Conservation (phyloP, 768 basidiomycete genomes). For the Astraeus odoratus region DNA sequence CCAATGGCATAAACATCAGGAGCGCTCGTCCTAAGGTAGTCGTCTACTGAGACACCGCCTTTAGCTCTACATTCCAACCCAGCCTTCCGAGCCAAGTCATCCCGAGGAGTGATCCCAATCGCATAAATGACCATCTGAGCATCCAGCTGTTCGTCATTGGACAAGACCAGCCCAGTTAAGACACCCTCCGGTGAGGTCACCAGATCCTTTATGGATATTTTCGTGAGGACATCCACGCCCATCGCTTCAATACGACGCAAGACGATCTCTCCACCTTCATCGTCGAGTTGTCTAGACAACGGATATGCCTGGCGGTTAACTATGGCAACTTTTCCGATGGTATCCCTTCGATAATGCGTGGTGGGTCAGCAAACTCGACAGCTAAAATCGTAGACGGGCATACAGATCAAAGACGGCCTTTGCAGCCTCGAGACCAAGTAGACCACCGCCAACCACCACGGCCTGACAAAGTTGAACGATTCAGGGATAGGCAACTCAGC, state of each 20-base stretch:
- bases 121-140: slow-evolving; percentile 58
- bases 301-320: slow-evolving; percentile 47
- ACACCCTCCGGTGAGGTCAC: slow-evolving; percentile 30
- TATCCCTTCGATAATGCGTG: slow-evolving; percentile 11
- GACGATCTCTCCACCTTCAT: slow-evolving; percentile 54
- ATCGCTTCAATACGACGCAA: slow-evolving; percentile 51
- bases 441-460: slow-evolving; percentile 58
- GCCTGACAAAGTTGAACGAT: slow-evolving; percentile 20
- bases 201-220: slow-evolving; percentile 31
- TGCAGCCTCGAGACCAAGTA: slow-evolving; percentile 66
- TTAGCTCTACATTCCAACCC: slow-evolving; percentile 44
- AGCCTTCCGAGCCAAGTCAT: slow-evolving; percentile 50
- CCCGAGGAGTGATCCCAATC: slow-evolving; percentile 65
- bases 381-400: slow-evolving; percentile 6
- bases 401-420: slow-evolving; percentile 59
- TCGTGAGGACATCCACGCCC: slow-evolving; percentile 50
- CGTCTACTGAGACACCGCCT: slow-evolving; percentile 55
- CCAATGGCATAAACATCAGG: slow-evolving; percentile 66
- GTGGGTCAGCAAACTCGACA: background rate
- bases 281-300: slow-evolving; percentile 52
- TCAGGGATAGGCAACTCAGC: background rate
- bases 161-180: slow-evolving; percentile 45
- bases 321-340: slow-evolving; percentile 43
- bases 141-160: slow-evolving; percentile 38
- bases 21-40: slow-evolving; percentile 49